phyloP scores from a whole-genome alignment of 345 rosid species.

The Microthlaspi erraticum region DNA sequence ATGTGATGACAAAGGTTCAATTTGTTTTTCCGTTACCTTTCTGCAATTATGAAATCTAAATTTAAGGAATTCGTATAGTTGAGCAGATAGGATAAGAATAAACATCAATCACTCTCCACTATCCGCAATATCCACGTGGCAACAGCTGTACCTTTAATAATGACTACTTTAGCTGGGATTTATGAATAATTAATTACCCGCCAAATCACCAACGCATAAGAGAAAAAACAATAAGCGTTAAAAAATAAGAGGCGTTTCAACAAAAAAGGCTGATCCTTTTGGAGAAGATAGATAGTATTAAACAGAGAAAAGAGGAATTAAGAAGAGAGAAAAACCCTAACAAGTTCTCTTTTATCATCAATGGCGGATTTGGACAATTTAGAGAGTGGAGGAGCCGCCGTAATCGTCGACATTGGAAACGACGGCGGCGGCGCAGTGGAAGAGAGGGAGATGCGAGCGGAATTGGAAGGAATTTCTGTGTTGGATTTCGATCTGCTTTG shows the following conservation, averaged over 20 bases:
- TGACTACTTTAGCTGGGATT: constrained; percentile 33
- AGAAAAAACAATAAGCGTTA: background rate
- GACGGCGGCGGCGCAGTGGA: constrained; percentile 21
- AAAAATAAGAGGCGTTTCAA: constrained; percentile 27
- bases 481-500: constrained; percentile 91
- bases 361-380: constrained; percentile 58
- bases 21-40: background rate
- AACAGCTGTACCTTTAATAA: constrained; percentile 46
- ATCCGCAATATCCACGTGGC: constrained; percentile 36
- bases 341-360: constrained; percentile 24
- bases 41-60: background rate
- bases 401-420: constrained; percentile 1
- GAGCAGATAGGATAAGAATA: constrained; percentile 35
- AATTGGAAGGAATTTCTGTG: constrained; percentile 68
- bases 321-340: constrained; percentile 36
- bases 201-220: constrained; percentile 37
- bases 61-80: constrained; percentile 12
- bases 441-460: constrained; percentile 47
- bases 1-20: background rate
- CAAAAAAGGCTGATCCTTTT: constrained; percentile 38
- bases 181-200: constrained; percentile 52
- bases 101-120: constrained; percentile 39
- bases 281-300: constrained; percentile 12
- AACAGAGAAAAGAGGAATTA: background rate
- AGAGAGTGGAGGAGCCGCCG: constrained; percentile 38